These are phyloP conservation scores for Cucurbita pepo DNA, from an alignment of 306 rosid genomes.

Conservation along the genomic window DNA sequence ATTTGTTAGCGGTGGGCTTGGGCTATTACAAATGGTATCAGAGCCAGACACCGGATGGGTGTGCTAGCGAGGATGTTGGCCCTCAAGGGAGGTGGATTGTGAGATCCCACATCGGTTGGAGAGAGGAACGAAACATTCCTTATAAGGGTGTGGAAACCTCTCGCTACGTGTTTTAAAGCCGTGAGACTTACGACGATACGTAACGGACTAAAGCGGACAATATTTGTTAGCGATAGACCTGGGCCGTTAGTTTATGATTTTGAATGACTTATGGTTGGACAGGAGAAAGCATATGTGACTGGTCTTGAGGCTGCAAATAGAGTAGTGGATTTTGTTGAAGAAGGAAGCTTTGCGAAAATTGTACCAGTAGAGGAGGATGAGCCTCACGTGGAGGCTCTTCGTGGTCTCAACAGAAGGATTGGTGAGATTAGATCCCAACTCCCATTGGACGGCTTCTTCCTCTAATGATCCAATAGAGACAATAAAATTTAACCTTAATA, in stretches of 20 bases:
- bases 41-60: no score
- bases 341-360: slow-evolving; percentile 44
- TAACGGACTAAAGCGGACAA: no score
- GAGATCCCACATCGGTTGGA: no score
- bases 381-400: slow-evolving; percentile 35
- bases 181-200: no score
- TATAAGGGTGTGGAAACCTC: no score
- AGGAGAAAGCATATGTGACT: slow-evolving; percentile 46
- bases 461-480: not conserved
- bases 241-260: not conserved
- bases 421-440: slow-evolving; percentile 26
- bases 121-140: no score
- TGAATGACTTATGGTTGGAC: not conserved
- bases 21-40: no score
- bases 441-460: slow-evolving; percentile 28
- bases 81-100: no score
- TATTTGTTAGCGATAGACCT: no score
- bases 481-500: not conserved
- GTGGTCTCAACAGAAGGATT: slow-evolving; percentile 27
- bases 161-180: no score
- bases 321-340: slow-evolving; percentile 30
- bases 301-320: slow-evolving; percentile 53
- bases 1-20: no score
- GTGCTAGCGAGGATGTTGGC: no score
- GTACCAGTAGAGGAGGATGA: slow-evolving; percentile 38